phyloP scores from a whole-genome alignment of 805 yeast species.

The Metschnikowia reukaufii region DNA sequence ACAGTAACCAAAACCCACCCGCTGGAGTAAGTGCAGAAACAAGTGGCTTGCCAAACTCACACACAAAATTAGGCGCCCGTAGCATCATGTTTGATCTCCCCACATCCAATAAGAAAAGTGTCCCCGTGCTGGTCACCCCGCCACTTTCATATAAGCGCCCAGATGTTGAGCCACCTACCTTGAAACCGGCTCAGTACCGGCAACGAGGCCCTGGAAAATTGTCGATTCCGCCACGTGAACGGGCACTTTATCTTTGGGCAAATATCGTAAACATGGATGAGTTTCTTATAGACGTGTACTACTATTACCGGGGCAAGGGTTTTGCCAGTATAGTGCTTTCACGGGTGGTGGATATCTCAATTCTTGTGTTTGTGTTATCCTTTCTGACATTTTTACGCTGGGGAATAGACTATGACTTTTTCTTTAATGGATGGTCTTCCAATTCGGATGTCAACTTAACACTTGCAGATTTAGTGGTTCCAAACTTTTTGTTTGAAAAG shows the following conservation, averaged over 20 bases:
- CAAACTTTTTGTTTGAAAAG: conserved; percentile 46
- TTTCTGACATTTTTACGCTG: conserved; percentile 76
- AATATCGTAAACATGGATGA: conserved; percentile 89
- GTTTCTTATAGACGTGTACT: conserved; percentile 79
- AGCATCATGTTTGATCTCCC: conserved; percentile 16
- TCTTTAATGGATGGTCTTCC: conserved; percentile 28
- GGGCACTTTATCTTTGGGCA: conserved; percentile 95
- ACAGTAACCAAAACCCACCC: background rate
- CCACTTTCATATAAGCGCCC: background rate
- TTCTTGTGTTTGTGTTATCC: conserved; percentile 75
- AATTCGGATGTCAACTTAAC: conserved; percentile 25
- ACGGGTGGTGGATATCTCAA: conserved; percentile 64
- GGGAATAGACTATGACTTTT: conserved; percentile 65
- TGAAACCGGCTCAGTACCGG: conserved; percentile 2
- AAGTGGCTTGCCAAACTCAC: background rate
- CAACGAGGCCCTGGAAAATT: conserved; percentile 10
- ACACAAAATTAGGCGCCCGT: background rate
- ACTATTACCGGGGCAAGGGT: conserved; percentile 85
- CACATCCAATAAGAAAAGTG: background rate
- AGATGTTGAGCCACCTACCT: background rate
- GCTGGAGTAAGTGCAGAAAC: background rate
- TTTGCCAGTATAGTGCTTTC: conserved; percentile 71
- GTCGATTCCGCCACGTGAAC: conserved; percentile 52
- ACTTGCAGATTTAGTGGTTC: conserved; percentile 34
- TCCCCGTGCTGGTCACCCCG: background rate